Evolutionary conservation across 768 basidiomycete genomes (phyloP).

Genomic region (Termitomyces bulborhizus): DNA sequence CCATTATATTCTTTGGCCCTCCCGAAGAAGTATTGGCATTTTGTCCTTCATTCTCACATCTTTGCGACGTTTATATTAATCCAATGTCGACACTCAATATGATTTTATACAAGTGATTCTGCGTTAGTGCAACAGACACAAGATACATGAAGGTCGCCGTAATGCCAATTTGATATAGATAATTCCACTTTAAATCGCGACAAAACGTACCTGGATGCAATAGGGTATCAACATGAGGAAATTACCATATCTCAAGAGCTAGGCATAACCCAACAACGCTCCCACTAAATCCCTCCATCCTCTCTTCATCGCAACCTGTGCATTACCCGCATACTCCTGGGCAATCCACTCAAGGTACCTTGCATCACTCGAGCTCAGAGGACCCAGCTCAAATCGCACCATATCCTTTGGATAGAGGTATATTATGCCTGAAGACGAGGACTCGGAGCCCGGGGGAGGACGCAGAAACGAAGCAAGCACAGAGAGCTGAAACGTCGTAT

Average conservation of each 20-base stretch:
- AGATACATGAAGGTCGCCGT: too few species aligned
- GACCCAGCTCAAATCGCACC: slow-evolving; percentile 63
- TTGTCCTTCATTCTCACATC: too few species aligned
- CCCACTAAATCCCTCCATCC: slow-evolving; percentile 47
- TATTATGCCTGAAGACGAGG: slow-evolving; percentile 21
- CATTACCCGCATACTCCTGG: slow-evolving; percentile 53
- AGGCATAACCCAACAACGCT: slow-evolving; percentile 36
- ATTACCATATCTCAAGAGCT: neutral
- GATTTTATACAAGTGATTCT: too few species aligned
- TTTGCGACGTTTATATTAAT: too few species aligned
- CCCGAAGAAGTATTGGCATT: too few species aligned
- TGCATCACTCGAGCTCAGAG: slow-evolving; percentile 66
- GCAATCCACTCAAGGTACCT: slow-evolving; percentile 75
- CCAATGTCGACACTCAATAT: too few species aligned
- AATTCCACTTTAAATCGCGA: too few species aligned
- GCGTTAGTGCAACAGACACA: too few species aligned
- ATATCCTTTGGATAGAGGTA: slow-evolving; percentile 57
- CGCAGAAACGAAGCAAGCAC: slow-evolving; percentile 32
- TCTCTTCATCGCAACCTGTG: slow-evolving; percentile 33
- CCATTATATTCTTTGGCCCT: too few species aligned
- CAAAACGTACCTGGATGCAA: neutral
- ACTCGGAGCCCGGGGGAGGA: neutral
- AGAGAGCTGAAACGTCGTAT: slow-evolving; percentile 53
- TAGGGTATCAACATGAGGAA: neutral
- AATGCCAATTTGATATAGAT: too few species aligned